Evolutionary conservation across 371 early-diverging fungal genomes (phyloP), one percentile per base, ranked within the genome.

Genomic region (Apophysomyces ossiformis): DNA sequence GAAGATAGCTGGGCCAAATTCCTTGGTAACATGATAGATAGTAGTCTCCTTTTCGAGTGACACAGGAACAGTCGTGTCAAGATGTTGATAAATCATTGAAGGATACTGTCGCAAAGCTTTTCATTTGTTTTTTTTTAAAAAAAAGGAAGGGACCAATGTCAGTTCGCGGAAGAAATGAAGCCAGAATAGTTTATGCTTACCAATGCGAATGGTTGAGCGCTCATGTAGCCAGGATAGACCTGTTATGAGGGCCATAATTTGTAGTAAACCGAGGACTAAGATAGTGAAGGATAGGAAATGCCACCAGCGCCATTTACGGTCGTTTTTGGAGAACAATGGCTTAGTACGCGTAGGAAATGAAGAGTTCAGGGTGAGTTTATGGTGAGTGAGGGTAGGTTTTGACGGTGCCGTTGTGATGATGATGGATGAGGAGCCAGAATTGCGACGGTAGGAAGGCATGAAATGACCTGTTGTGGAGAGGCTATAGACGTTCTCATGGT

Each of bases 21-120:
- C 87, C 54, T 85, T 85, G 44, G 85, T 83, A 44, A 87, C 75
- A 61, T 87, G 87, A 58, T 82, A 87, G 15, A 87, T 70, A n/a
- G 75, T 63, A 15, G 83, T 80, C 5, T 74, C 84, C 57, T 73
- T 70, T 41, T 67, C 70, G 4, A 79, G 60, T 60, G 66, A 74
- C 63, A 70, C 76, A 12, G 61, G 47, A 38, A 64, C 64, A 62
- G 63, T 76, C 66, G 82, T 78, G 67, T 67, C 77, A 43, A 88
- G 62, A 45, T 83, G 84, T 18, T 77, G 81, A 57, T 88, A 88
- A 41, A 75, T 66, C 38, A 83, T 71, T 15, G 77, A 67, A 56
- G 87, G 85, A 36, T 85, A 88, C 60, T 79, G 76, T 73, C 76
- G 69, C 32, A 74, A 43, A 15, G 74, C 74, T 74, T 43, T 45